These are phyloP conservation scores for Apiospora phragmitis DNA, from an alignment of 2,329 filamentous ascomycete genomes.

Conservation along the genomic window DNA sequence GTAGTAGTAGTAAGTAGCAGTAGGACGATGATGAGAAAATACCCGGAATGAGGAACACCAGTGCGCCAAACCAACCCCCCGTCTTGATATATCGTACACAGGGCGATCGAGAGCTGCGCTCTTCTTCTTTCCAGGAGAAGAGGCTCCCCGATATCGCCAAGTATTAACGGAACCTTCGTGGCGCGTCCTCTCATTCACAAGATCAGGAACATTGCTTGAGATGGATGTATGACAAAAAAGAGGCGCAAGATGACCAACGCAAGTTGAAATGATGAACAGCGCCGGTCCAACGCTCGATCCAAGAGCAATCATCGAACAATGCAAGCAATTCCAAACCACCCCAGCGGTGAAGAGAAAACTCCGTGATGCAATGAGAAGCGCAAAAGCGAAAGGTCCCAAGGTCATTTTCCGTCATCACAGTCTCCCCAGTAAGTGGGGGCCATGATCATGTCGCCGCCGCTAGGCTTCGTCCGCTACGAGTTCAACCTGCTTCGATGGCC, in stretches of 20 bases:
- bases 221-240: background rate
- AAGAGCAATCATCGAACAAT: background rate
- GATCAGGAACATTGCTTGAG: background rate
- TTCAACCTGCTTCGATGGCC: background rate
- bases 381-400: background rate
- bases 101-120: background rate
- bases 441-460: background rate
- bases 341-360: background rate
- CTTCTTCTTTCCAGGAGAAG: background rate
- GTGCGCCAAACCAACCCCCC: constrained; percentile 3
- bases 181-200: constrained; percentile 4
- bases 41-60: constrained; percentile 3
- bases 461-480: background rate
- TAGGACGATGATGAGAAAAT: constrained; percentile 5
- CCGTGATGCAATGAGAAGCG: constrained; percentile 3
- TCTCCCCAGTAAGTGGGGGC: background rate
- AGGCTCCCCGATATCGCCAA: background rate
- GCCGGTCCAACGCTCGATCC: constrained; percentile 5
- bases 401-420: background rate
- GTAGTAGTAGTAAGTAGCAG: background rate
- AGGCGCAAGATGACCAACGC: background rate
- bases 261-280: background rate
- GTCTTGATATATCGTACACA: constrained; percentile 14
- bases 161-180: constrained; percentile 7
- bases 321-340: background rate